These are phyloP conservation scores for Parasarocladium wereldwijsianum DNA, from an alignment of 2,329 filamentous ascomycete genomes.

Conservation along the genomic window DNA sequence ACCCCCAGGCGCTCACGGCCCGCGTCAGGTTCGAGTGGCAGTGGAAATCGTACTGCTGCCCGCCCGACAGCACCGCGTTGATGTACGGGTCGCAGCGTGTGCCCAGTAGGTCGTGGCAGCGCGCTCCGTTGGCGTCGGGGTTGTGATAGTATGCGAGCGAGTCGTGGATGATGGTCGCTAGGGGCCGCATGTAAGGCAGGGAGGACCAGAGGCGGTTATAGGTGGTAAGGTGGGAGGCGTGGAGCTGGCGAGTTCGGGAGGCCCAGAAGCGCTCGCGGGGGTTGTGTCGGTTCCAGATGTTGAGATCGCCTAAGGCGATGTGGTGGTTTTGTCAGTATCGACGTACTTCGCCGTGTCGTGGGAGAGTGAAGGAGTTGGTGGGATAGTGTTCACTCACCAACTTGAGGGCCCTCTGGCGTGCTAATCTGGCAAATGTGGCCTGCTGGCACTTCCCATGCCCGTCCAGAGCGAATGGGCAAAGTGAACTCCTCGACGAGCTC, in stretches of 20 bases:
- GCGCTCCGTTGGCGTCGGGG: slow-evolving; percentile 38
- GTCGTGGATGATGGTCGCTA: slow-evolving; percentile 10
- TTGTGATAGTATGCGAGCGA: slow-evolving; percentile 7
- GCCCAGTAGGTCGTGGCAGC: slow-evolving; percentile 66
- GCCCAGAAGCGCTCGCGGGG: slow-evolving; percentile 76
- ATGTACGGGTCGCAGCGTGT: slow-evolving; percentile 80
- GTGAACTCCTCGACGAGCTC: slow-evolving; percentile 35
- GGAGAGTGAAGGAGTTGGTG: slow-evolving; percentile 1
- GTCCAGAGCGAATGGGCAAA: slow-evolving; percentile 58
- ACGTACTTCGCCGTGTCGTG: neutral
- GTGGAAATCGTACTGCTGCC: slow-evolving; percentile 63
- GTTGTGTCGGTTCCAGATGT: slow-evolving; percentile 66
- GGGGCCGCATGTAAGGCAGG: slow-evolving; percentile 8
- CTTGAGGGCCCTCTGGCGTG: slow-evolving; percentile 65
- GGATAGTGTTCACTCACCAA: slow-evolving; percentile 40
- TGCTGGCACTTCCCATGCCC: slow-evolving; percentile 55
- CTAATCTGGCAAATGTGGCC: slow-evolving; percentile 58
- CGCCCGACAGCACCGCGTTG: slow-evolving; percentile 55
- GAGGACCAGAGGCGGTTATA: slow-evolving; percentile 65
- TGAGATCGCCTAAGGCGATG: slow-evolving; percentile 47
- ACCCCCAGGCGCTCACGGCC: slow-evolving; percentile 51
- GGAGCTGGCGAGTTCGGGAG: slow-evolving; percentile 60
- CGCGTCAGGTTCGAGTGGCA: slow-evolving; percentile 72
- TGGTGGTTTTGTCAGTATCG: neutral
- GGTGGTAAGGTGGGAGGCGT: slow-evolving; percentile 57